These are phyloP conservation scores for Stemphylium lycopersici DNA, from an alignment of 2,329 filamentous ascomycete species.

Conservation along the genomic window DNA sequence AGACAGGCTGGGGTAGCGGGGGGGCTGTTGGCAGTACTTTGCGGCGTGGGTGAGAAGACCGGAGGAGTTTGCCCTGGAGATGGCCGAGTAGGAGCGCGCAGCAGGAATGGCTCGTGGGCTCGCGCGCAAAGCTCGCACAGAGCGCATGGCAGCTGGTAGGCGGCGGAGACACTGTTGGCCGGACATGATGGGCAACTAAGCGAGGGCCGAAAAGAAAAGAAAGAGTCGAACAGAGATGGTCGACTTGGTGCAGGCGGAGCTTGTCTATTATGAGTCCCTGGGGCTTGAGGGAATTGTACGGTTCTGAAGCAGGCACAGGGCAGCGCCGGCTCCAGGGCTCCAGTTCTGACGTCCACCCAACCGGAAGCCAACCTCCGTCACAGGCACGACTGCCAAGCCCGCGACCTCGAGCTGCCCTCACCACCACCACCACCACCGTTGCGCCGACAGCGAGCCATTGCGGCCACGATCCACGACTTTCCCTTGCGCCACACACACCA, in stretches of 20 bases:
- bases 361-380: slow-evolving; percentile 34
- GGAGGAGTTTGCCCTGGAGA: slow-evolving; percentile 41
- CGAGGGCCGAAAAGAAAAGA: slow-evolving; percentile 15
- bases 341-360: slow-evolving; percentile 36
- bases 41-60: slow-evolving; percentile 41
- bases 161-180: slow-evolving; percentile 49
- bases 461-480: slow-evolving; percentile 25
- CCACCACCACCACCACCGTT: slow-evolving; percentile 21
- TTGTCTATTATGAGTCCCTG: not conserved
- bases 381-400: slow-evolving; percentile 33
- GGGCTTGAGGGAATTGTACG: slow-evolving; percentile 39
- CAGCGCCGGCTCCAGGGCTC: slow-evolving; percentile 20
- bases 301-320: slow-evolving; percentile 22
- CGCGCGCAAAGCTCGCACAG: slow-evolving; percentile 39
- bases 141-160: slow-evolving; percentile 38
- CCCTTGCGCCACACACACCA: slow-evolving; percentile 20
- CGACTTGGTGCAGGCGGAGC: slow-evolving; percentile 12
- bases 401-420: slow-evolving; percentile 32
- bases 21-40: slow-evolving; percentile 21
- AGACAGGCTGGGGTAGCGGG: not conserved
- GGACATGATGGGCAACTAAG: slow-evolving; percentile 37
- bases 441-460: slow-evolving; percentile 37
- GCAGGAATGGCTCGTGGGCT: slow-evolving; percentile 34
- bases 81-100: slow-evolving; percentile 44
- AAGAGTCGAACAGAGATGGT: slow-evolving; percentile 10